Evolutionary conservation across 1,139 yeast genomes (phyloP), one percentile per base, ranked within the genome.

Genomic region (Komagataea norvegica): DNA sequence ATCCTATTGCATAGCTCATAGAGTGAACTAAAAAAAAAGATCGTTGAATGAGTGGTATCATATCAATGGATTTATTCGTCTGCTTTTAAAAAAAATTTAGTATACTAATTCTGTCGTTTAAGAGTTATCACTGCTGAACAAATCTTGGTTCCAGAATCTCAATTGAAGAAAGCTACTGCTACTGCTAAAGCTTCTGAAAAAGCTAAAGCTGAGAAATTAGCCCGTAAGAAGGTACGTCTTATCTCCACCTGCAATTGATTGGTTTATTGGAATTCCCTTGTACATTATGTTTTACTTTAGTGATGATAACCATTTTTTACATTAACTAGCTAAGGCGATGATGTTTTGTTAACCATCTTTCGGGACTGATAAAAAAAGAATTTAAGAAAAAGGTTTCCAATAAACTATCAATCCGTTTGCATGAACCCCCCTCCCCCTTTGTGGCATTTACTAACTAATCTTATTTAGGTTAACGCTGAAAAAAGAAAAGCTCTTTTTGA

Each of bases 321-420:
- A 67, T 73, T 76, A 87, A 78, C 93, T 82, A 83, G 93, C 86
- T 65, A 54, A 59, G 75, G 87, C 96, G 60, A 82, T 88, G 96
- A 66, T 81, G 96, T 86, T 78, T 74, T 68, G 83, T 82, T 81
- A 87, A 88, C 97, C 96, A 88, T 88, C 97, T 88, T 88, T 88
- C 97, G 95, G 94, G 96, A 72, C 97, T 88, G 96, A 88, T 43
- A 32, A 29, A 16, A 20, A 27, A 22, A 17, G 23, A 31, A 13
- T 8, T 11, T 6, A 5, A 11, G 18, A 9, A 23, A 11, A 18
- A 8, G 17, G n/a, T n/a, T n/a, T n/a, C n/a, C n/a, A n/a, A n/a
- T n/a, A n/a, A n/a, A n/a, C n/a, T n/a, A n/a, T n/a, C n/a, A n/a
- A n/a, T n/a, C n/a, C n/a, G n/a, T n/a, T n/a, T n/a, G n/a, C n/a